phyloP scores from a whole-genome alignment of 1,139 yeast species.

The Sugiyamaella castrensis region DNA sequence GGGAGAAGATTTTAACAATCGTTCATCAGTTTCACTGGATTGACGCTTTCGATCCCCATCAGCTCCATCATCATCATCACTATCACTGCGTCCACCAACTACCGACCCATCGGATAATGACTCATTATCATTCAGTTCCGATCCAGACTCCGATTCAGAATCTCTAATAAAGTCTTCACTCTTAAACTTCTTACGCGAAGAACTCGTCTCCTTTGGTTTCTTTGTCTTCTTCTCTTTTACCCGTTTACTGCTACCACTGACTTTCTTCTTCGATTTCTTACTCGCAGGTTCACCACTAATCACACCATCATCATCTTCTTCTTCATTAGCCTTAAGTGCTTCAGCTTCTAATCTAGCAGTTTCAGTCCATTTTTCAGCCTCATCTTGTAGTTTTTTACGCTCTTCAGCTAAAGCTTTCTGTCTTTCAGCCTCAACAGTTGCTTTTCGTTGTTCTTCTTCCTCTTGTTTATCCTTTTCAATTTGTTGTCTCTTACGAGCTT shows the following conservation, averaged over 20 bases:
- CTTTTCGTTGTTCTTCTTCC: conserved; percentile 35
- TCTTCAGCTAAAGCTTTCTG: conserved; percentile 72
- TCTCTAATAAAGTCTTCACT: conserved; percentile 26
- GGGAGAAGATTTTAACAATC: conserved; percentile 6
- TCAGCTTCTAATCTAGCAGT: conserved; percentile 32
- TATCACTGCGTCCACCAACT: conserved; percentile 1
- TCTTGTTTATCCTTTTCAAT: conserved; percentile 49
- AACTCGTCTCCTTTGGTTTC: conserved; percentile 21
- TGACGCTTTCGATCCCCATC: not conserved
- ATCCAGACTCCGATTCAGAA: conserved; percentile 21
- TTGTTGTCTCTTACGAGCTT: conserved; percentile 66
- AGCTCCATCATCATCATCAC: conserved; percentile 2
- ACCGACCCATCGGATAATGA: conserved; percentile 18
- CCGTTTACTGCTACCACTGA: conserved; percentile 11
- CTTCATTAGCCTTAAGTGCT: conserved; percentile 18
- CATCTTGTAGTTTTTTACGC: conserved; percentile 78
- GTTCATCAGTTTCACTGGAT: conserved; percentile 16
- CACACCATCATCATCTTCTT: conserved; percentile 4
- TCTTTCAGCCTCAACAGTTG: conserved; percentile 55
- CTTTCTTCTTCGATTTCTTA: conserved; percentile 21
- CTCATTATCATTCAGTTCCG: conserved; percentile 24
- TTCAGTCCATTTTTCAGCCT: conserved; percentile 79
- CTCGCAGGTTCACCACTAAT: conserved; percentile 8
- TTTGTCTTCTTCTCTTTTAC: conserved; percentile 17
- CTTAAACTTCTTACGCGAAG: conserved; percentile 23